phyloP scores from a whole-genome alignment of 108 stramenopile species.

The Nannochloropsis oceanica region DNA sequence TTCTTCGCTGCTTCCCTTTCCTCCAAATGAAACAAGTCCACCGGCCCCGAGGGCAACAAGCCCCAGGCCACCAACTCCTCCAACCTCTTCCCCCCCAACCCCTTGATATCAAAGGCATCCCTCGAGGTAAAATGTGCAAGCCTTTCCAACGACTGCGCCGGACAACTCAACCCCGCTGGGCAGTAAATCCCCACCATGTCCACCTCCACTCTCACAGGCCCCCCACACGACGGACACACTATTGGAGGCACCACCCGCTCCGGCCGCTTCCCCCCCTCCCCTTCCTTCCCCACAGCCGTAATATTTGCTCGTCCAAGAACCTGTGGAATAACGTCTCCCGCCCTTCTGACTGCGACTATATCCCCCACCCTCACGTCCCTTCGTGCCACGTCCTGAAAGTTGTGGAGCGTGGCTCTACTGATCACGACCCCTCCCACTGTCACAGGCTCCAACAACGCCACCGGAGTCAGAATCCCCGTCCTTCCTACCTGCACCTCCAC shows the following conservation, averaged over 20 bases:
- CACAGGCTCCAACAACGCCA: conserved; percentile 67
- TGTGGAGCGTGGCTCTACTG: conserved; percentile 71
- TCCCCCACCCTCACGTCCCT: conserved; percentile 33
- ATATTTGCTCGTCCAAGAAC: not conserved
- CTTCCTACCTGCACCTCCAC: conserved; percentile 67
- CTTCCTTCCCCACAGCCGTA: not conserved
- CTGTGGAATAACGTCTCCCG: conserved; percentile 24
- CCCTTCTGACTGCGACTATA: not conserved
- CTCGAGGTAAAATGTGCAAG: conserved; percentile 16
- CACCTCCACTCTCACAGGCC: not conserved
- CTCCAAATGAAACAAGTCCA: not conserved
- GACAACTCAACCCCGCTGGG: conserved; percentile 23
- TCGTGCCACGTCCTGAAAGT: conserved; percentile 56
- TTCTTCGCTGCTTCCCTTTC: not conserved
- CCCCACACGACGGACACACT: conserved; percentile 9
- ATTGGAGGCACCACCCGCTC: not conserved
- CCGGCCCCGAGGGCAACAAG: not conserved
- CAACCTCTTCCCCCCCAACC: not conserved
- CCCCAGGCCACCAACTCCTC: not conserved
- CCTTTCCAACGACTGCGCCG: conserved; percentile 15
- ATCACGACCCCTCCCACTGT: conserved; percentile 66
- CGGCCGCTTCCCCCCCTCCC: not conserved
- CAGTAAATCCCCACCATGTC: conserved; percentile 13
- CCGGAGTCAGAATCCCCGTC: conserved; percentile 78
- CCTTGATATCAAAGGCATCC: conserved; percentile 18